Evolutionary conservation across 148 eudicot species (phyloP), one percentile per base, ranked within the genome.

Genomic region (Chenopodium formosanum): DNA sequence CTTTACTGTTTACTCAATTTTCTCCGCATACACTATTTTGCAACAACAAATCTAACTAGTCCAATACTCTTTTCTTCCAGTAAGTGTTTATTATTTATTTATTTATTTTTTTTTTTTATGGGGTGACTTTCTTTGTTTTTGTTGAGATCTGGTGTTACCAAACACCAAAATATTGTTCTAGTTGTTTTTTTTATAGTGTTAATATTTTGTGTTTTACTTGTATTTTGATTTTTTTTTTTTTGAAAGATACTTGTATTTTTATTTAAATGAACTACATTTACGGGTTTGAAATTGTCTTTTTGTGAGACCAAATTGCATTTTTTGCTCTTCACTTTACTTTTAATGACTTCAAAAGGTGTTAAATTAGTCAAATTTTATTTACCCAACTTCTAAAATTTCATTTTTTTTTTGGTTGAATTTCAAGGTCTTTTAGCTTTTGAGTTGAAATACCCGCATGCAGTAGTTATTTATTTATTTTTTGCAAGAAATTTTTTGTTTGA

Each of bases 141-240:
- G 32, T 2, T 71, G 80, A 80, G 76, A 65, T 86, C 88, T 76
- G 77, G 58, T 34, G 16, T 40, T 40, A 40, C 44, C 7, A 40
- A 0, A 40, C 44, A 6, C 44, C 7, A 4, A 40, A 40, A 4
- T 40, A 5, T 5, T 40, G 44, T 40, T 40, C 44, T 40, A 6
- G 19, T 56, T 74, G 22, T 75, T 40, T 20, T 60, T 9, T 40
- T 56, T 16, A 11, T 52, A 25, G 74, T 73, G 53, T 46, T 48
- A 29, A 32, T 56, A 32, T 53, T 62, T 52, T 3, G 16, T n/a
- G 31, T 34, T 22, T 14, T 58, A 10, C 20, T 13, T 66, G n/a
- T n/a, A 22, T 32, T 70, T 27, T 44, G 46, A 0, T 40, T 40
- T 40, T 23, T 23, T 23, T 23, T 23, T 23, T 23, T 23, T 23